Base-by-base conservation (phyloP, 805 yeast species). In the Zygoascus bituminiphila region DNA sequence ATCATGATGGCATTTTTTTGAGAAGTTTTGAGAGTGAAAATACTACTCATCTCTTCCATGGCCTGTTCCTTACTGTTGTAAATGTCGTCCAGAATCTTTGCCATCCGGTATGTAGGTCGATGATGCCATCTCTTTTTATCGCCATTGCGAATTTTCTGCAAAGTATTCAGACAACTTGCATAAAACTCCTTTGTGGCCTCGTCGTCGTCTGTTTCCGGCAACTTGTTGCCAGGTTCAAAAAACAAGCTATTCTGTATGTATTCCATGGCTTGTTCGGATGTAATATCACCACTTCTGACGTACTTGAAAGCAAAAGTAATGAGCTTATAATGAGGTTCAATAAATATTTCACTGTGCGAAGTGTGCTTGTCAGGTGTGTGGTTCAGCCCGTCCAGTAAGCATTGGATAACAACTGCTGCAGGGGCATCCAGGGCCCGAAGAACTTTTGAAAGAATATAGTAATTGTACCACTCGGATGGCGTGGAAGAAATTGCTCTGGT, bases 111-210 rank as follows among this genome's bases (percentile, higher is more conserved):
- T 2, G 77, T 72, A 1, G 97, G 94, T 46, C 84, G 76, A 60
- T 93, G 98, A 46, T 88, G 95, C 97, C 97, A 88, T 46, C 80
- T 85, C 61, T 81, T 85, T 61, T 84, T 88, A 61, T 91, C 98
- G 9, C 76, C 65, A 0, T 68, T 45, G 15, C 74, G 63, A 2
- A 87, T 59, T 49, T 68, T 75, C 36, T 66, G 66, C 37, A 87
- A 62, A 6, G 78, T 63, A 0, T 60, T 61, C 1, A 82, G 65
- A 2, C 82, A 64, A 10, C 67, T 56, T 6, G 60, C 53, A 47
- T 64, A 71, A 52, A 78, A 71, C 0, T 59, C 60, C 24, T 19
- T n/a, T 26, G 39, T 22, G 6, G 17, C 47, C 9, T 35, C 35
- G 22, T 24, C 40, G 20, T 23, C 23, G 9, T 8, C 8, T 5